A percentile compares a stretch with the other conserved stretches of the same genome.
Conservation (phyloP, 2,329 filamentous ascomycete genomes). For the Akanthomyces lecanii region DNA sequence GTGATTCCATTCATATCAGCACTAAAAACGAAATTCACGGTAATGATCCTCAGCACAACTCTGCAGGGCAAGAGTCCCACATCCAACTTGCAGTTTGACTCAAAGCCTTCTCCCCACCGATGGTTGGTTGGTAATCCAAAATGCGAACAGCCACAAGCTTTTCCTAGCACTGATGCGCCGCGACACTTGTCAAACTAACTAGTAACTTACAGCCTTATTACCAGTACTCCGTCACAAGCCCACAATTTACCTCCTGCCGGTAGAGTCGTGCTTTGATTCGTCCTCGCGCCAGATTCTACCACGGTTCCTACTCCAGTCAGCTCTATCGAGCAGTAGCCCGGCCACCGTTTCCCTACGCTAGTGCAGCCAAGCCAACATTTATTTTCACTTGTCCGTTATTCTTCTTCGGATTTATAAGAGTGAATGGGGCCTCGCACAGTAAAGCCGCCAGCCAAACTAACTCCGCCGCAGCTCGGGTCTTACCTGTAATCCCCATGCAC, state of each 20-base stretch:
- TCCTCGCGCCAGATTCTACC: background rate
- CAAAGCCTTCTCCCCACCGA: background rate
- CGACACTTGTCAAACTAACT: background rate
- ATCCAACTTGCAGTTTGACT: background rate
- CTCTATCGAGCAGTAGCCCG: no score
- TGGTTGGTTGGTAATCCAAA: constrained; percentile 10
- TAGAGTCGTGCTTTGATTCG: background rate
- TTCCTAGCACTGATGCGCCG: background rate
- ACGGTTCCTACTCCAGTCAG: background rate
- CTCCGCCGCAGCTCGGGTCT: constrained; percentile 4
- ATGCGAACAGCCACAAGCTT: background rate
- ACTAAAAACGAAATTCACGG: background rate
- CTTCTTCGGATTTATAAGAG: constrained; percentile 6
- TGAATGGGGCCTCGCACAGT: background rate
- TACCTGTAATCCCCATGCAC: background rate
- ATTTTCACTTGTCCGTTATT: background rate
- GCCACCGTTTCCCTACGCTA: background rate
- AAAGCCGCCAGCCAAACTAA: constrained; percentile 1
- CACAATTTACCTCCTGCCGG: background rate
- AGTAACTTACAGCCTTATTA: background rate
- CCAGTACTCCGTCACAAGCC: background rate
- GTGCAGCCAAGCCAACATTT: background rate
- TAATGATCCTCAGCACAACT: background rate
- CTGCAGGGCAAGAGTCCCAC: background rate
- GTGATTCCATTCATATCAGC: background rate